phyloP scores from a whole-genome alignment of 2,329 filamentous ascomycete genomes.

The Uncinocarpus reesii region DNA sequence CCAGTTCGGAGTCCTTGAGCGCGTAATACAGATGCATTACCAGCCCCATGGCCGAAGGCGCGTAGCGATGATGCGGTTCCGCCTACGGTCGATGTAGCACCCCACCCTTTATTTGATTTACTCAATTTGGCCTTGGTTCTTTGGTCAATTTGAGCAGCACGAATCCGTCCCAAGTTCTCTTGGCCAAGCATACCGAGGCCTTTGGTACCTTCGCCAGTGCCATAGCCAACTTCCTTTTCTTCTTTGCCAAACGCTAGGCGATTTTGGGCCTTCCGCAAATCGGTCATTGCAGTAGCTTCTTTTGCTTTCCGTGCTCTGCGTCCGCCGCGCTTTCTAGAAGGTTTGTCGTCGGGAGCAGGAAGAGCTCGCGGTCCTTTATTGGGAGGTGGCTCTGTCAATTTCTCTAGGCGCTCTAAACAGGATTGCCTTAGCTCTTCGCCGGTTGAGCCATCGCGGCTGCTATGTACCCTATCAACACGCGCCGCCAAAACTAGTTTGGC shows the following conservation, averaged over 20 bases:
- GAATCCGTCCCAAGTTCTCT: slow-evolving; percentile 76
- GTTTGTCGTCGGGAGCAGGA: slow-evolving; percentile 90
- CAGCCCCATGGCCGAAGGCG: slow-evolving; percentile 58
- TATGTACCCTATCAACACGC: slow-evolving; percentile 76
- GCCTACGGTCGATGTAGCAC: slow-evolving; percentile 50
- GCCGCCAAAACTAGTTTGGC: slow-evolving; percentile 91
- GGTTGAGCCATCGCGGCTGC: slow-evolving; percentile 66
- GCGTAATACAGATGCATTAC: slow-evolving; percentile 58
- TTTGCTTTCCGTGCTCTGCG: slow-evolving; percentile 85
- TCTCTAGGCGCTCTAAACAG: slow-evolving; percentile 78
- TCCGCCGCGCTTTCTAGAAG: slow-evolving; percentile 81
- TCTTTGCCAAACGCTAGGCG: slow-evolving; percentile 92
- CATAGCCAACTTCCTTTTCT: slow-evolving; percentile 86
- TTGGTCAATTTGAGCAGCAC: slow-evolving; percentile 80
- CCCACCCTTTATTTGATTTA: slow-evolving; percentile 95
- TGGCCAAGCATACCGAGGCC: slow-evolving; percentile 95
- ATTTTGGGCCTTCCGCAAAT: slow-evolving; percentile 91
- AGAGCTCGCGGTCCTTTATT: slow-evolving; percentile 81
- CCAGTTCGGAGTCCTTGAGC: slow-evolving; percentile 70
- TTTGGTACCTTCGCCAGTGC: slow-evolving; percentile 69
- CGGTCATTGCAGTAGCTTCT: slow-evolving; percentile 93
- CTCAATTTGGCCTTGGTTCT: slow-evolving; percentile 86
- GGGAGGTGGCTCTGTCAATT: slow-evolving; percentile 79
- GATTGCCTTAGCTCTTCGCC: slow-evolving; percentile 73
- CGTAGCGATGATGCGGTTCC: slow-evolving; percentile 69